phyloP scores from a whole-genome alignment of 1,139 yeast species.

The Nakaseomyces nivariensis region DNA sequence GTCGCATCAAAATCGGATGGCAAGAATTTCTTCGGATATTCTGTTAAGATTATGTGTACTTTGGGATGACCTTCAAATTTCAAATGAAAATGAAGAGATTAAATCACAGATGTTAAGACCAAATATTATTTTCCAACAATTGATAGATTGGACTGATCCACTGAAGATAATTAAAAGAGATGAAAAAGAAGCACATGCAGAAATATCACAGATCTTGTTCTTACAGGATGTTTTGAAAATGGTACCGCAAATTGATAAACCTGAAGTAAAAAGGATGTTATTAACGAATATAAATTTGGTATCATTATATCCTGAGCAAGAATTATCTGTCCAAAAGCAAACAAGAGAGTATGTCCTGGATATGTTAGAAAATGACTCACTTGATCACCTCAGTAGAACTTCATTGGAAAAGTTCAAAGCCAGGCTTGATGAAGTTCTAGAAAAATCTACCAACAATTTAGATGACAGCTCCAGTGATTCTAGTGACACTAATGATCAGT shows the following conservation, averaged over 20 bases:
- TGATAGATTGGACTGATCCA: constrained; percentile 85
- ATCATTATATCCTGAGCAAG: constrained; percentile 17
- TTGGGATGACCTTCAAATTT: constrained; percentile 30
- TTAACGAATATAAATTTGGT: constrained; percentile 40
- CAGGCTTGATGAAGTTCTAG: constrained; percentile 18
- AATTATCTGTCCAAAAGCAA: constrained; percentile 21
- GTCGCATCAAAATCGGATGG: constrained; percentile 60
- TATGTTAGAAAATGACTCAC: constrained; percentile 21
- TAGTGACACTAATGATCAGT: constrained; percentile 18
- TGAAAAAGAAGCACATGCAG: constrained; percentile 34
- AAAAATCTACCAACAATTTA: constrained; percentile 9
- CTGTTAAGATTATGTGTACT: constrained; percentile 40
- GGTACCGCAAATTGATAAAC: constrained; percentile 40
- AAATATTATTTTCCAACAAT: constrained; percentile 57
- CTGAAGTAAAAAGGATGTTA: constrained; percentile 47
- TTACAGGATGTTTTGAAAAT: constrained; percentile 46
- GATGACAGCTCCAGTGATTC: constrained; percentile 12
- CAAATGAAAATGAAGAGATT: constrained; percentile 29
- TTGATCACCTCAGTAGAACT: constrained; percentile 39
- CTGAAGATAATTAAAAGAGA: constrained; percentile 47
- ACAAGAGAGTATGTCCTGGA: constrained; percentile 25
- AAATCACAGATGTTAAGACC: constrained; percentile 40
- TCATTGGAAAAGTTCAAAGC: constrained; percentile 36
- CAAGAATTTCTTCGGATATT: constrained; percentile 58
- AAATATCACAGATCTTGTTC: constrained; percentile 49